Conservation (phyloP, 352 stramenopile species). For the Nothophytophthora sp. region DNA sequence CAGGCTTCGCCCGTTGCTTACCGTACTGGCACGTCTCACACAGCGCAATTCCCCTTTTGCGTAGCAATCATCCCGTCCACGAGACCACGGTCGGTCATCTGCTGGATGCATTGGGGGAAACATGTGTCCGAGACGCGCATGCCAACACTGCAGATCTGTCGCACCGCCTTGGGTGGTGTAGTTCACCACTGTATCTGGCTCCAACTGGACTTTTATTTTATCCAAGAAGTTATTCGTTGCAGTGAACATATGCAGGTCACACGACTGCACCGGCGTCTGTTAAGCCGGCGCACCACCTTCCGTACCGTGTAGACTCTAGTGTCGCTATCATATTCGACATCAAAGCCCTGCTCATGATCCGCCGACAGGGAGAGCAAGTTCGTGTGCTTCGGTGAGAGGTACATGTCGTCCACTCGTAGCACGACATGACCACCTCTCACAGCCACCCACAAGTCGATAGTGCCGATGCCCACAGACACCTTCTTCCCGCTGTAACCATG, state of each 20-base stretch:
- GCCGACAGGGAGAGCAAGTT: conserved; percentile 3
- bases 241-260: conserved; percentile 1
- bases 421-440: neutral
- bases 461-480: neutral
- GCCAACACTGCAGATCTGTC: neutral
- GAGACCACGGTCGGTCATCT: too few relatives aligned
- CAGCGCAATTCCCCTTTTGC: too few relatives aligned
- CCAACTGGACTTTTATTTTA: neutral
- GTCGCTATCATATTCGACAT: neutral
- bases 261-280: neutral
- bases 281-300: neutral
- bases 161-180: neutral
- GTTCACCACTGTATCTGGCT: neutral
- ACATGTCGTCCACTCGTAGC: conserved; percentile 2
- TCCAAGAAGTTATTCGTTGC: conserved; percentile 1
- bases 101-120: neutral
- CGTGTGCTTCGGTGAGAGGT: neutral
- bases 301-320: neutral
- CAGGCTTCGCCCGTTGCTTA: too few relatives aligned
- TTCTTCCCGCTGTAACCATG: conserved; percentile 1
- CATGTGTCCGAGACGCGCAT: conserved; percentile 1
- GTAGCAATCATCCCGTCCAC: too few relatives aligned
- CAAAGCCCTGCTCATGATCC: neutral
- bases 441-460: conserved; percentile 1
- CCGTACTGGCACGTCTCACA: too few relatives aligned